These are phyloP conservation scores for Amanita polypyramis DNA, from an alignment of 768 basidiomycete species.

Conservation along the genomic window DNA sequence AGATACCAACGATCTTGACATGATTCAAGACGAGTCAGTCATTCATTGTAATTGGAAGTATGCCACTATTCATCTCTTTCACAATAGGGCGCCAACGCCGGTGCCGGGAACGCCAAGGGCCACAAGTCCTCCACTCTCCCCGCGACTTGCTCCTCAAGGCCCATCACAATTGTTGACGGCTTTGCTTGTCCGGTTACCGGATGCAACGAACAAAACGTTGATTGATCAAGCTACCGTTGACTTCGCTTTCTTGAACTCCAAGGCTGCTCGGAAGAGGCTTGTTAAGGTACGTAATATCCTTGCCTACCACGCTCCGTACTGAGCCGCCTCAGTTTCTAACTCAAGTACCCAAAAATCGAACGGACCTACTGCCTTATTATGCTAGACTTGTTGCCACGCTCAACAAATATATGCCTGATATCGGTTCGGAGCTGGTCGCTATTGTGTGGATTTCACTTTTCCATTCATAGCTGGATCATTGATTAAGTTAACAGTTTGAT, in stretches of 20 bases:
- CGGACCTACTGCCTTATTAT: constrained; percentile 89
- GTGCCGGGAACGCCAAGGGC: constrained; percentile 60
- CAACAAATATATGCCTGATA: constrained; percentile 87
- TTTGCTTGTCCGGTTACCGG: constrained; percentile 81
- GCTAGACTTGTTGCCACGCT: constrained; percentile 82
- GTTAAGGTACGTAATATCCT: constrained; percentile 47
- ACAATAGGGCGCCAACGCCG: constrained; percentile 41
- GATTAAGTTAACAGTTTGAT: constrained; percentile 53
- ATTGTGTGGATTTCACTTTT: constrained; percentile 40
- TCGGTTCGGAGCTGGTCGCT: constrained; percentile 74
- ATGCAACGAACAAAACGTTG: constrained; percentile 82
- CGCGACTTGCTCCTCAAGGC: constrained; percentile 73
- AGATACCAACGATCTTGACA: constrained; percentile 11
- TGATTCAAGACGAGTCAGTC: constrained; percentile 29
- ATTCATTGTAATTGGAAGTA: not conserved
- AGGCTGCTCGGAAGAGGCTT: constrained; percentile 87
- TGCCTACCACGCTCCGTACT: not conserved
- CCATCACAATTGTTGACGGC: constrained; percentile 90
- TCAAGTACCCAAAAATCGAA: constrained; percentile 79
- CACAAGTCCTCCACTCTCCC: constrained; percentile 47
- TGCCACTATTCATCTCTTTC: constrained; percentile 12
- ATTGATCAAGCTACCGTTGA: constrained; percentile 94
- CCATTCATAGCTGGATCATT: constrained; percentile 1
- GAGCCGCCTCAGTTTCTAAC: constrained; percentile 55
- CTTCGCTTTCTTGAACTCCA: constrained; percentile 94